These are phyloP conservation scores for Lasiosphaeriaceae sp. DNA, from an alignment of 495 filamentous ascomycete species.

Conservation along the genomic window DNA sequence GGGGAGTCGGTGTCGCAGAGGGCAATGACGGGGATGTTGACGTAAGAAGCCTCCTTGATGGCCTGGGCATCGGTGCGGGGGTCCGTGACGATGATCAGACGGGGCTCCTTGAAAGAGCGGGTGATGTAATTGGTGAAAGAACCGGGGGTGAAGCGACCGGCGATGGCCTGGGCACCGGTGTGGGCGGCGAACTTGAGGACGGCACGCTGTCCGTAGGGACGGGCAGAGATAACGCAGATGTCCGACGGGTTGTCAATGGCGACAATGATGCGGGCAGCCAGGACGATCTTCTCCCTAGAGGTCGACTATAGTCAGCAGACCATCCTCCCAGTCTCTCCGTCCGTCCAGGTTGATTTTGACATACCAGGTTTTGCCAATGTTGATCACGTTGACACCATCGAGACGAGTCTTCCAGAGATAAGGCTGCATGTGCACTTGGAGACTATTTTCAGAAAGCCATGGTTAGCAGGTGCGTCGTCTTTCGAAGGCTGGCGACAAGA, in stretches of 20 bases:
- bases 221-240: constrained; percentile 97
- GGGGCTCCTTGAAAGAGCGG: constrained; percentile 99
- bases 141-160: constrained; percentile 98
- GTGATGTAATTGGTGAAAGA: constrained; percentile 99
- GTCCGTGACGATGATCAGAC: constrained; percentile 98
- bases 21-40: constrained; percentile 99
- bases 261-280: constrained; percentile 96
- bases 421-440: constrained; percentile 96
- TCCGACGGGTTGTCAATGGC: constrained; percentile 99
- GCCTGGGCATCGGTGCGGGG: constrained; percentile 99
- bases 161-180: constrained; percentile 96
- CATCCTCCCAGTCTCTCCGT: neutral
- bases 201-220: constrained; percentile 98
- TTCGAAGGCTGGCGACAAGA: neutral
- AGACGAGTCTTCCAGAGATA: constrained; percentile 99
- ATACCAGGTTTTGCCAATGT: constrained; percentile 99
- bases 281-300: constrained; percentile 95
- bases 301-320: neutral
- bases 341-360: constrained; percentile 24
- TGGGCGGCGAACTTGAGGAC: constrained; percentile 98
- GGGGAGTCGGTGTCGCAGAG: constrained; percentile 99
- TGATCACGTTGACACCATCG: constrained; percentile 96
- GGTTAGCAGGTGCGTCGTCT: constrained; percentile 13
- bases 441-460: constrained; percentile 27
- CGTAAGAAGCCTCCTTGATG: constrained; percentile 99